Conservation (phyloP, 2,329 filamentous ascomycete species). For the Calonectria pseudoreteaudii region DNA sequence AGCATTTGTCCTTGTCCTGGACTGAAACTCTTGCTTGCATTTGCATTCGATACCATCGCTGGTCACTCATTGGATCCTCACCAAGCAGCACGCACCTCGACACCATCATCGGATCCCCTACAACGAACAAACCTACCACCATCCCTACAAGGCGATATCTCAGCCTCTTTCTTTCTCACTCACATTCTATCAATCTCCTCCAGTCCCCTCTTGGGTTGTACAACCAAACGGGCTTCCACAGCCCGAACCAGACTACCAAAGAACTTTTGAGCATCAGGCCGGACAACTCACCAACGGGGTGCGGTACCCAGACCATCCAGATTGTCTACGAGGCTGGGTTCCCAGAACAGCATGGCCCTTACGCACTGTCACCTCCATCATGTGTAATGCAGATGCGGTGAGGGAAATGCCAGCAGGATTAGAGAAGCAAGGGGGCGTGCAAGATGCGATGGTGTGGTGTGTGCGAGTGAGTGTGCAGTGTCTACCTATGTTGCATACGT, state of each 20-base stretch:
- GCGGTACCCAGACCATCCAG: not conserved
- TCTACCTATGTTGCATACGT: not conserved
- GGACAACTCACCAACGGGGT: not conserved
- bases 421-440: not conserved
- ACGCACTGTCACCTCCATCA: not conserved
- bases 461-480: not conserved
- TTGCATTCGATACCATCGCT: not conserved
- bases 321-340: not conserved
- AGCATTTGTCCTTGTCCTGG: not conserved
- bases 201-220: not conserved
- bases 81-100: not conserved
- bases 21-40: not conserved
- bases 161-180: not conserved
- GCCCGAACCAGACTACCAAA: not conserved
- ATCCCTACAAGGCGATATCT: not conserved
- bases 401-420: not conserved
- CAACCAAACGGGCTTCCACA: not conserved
- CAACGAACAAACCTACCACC: not conserved
- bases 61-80: not conserved
- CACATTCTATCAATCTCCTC: not conserved
- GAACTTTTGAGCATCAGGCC: not conserved
- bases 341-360: not conserved
- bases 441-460: not conserved
- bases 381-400: conserved; percentile 4
- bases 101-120: not conserved